These are phyloP conservation scores for Houttuynia cordata DNA, from an alignment of 164 flowering plant species.

Conservation along the genomic window DNA sequence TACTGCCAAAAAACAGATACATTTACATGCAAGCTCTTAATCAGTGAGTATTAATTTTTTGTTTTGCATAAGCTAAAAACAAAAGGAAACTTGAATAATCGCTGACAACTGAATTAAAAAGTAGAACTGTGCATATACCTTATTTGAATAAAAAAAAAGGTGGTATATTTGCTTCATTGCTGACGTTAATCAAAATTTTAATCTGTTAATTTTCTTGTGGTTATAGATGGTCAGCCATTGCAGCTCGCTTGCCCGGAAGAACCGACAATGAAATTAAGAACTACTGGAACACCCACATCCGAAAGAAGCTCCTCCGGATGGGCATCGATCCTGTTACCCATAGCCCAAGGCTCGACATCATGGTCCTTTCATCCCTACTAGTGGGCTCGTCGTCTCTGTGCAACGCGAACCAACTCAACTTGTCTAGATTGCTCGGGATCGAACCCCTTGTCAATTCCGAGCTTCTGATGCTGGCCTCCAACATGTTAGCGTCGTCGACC, in stretches of 20 bases:
- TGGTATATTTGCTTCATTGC: not conserved
- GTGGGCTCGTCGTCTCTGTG: slow-evolving; percentile 38
- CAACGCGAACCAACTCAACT: slow-evolving; percentile 32
- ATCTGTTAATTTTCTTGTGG: not conserved
- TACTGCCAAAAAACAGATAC: no score
- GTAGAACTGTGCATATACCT: not conserved
- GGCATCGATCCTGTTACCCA: slow-evolving; percentile 95
- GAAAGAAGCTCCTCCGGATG: slow-evolving; percentile 77
- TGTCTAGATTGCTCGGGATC: slow-evolving; percentile 38
- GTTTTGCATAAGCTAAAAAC: not conserved
- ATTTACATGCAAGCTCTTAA: no score
- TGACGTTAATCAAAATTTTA: not conserved
- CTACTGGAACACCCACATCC: slow-evolving; percentile 93
- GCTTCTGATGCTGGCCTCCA: slow-evolving; percentile 40
- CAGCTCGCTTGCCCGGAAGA: slow-evolving; percentile 83
- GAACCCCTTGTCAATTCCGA: slow-evolving; percentile 53
- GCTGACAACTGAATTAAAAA: not conserved
- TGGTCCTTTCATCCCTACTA: slow-evolving; percentile 58
- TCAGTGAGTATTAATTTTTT: no score
- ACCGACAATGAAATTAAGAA: slow-evolving; percentile 93
- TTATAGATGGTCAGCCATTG: slow-evolving; percentile 86
- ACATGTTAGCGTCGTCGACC: slow-evolving; percentile 21
- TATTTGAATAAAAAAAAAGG: not conserved
- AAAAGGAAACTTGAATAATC: no score
- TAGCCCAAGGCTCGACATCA: slow-evolving; percentile 64